Conservation (phyloP, 306 rosid genomes). For the Amphicarpaea edgeworthii region DNA sequence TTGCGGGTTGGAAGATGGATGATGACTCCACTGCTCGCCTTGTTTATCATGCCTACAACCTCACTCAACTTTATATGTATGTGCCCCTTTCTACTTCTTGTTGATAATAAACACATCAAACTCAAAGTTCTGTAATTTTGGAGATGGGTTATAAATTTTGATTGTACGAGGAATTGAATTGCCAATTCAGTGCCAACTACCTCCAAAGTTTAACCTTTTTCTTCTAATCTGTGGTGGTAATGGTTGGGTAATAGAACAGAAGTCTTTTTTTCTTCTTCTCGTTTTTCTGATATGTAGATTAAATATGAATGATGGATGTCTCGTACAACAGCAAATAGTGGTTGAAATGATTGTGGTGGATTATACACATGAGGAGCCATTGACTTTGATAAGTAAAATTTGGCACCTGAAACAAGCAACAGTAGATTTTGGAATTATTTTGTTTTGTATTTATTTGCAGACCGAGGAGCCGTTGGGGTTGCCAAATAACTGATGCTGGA, state of each 20-base stretch:
- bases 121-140: constrained; percentile 12
- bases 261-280: not conserved
- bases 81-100: not conserved
- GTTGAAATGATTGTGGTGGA: constrained; percentile 2
- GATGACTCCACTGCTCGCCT: constrained; percentile 88
- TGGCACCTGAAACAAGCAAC: not conserved
- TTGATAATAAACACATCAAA: constrained; percentile 9
- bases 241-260: not conserved
- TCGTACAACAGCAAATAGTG: not conserved
- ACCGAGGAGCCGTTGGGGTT: constrained; percentile 90
- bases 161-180: constrained; percentile 1
- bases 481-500: constrained; percentile 84
- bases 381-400: constrained; percentile 9
- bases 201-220: no score
- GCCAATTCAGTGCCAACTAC: no score
- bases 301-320: not conserved
- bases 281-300: constrained; percentile 10
- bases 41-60: constrained; percentile 77
- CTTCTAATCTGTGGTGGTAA: not conserved
- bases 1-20: constrained; percentile 94
- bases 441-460: constrained; percentile 54
- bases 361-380: not conserved
- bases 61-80: constrained; percentile 79
- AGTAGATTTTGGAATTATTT: constrained; percentile 9
- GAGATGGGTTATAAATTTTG: constrained; percentile 5